Percentiles rank a stretch among this genome's conserved stretches.
These are phyloP conservation scores for Leptomonas pyrrhocoris DNA, from an alignment of 208 protist species.

Conservation along the genomic window DNA sequence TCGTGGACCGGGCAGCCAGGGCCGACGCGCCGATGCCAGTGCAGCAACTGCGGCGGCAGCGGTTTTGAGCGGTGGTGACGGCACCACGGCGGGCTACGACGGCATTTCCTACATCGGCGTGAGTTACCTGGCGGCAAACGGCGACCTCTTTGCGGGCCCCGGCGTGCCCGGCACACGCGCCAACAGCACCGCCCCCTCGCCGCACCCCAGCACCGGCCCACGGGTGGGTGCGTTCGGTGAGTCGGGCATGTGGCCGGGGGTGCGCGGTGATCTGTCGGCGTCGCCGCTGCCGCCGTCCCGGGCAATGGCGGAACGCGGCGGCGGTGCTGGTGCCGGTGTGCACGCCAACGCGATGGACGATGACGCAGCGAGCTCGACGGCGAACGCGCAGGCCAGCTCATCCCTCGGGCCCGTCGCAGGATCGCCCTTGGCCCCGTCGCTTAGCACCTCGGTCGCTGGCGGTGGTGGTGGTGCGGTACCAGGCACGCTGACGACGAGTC, in stretches of 20 bases:
- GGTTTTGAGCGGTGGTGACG: background rate
- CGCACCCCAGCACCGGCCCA: conserved; percentile 3
- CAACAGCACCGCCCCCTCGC: conserved; percentile 4
- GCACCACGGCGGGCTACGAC: conserved; percentile 2
- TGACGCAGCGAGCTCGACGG: conserved; percentile 6
- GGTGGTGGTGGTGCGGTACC: background rate
- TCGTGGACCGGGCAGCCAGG: background rate
- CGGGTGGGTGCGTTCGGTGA: background rate
- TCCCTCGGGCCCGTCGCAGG: background rate
- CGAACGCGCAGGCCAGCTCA: background rate
- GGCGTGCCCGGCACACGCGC: background rate
- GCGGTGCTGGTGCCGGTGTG: background rate
- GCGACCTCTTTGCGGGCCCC: background rate
- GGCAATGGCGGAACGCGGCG: conserved; percentile 18
- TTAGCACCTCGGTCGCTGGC: too few relatives aligned
- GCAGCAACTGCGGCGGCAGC: background rate
- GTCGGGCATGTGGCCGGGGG: conserved; percentile 5
- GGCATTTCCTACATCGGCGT: conserved; percentile 26
- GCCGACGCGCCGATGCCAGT: conserved; percentile 1
- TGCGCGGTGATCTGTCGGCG: background rate
- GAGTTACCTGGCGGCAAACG: conserved; percentile 17
- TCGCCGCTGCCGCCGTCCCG: conserved; percentile 17
- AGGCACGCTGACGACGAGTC: conserved; percentile 11
- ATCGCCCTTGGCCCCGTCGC: conserved; percentile 3
- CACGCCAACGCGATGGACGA: background rate